phyloP scores from a whole-genome alignment of 129 eudicot species.

The Escallonia herrerae region DNA sequence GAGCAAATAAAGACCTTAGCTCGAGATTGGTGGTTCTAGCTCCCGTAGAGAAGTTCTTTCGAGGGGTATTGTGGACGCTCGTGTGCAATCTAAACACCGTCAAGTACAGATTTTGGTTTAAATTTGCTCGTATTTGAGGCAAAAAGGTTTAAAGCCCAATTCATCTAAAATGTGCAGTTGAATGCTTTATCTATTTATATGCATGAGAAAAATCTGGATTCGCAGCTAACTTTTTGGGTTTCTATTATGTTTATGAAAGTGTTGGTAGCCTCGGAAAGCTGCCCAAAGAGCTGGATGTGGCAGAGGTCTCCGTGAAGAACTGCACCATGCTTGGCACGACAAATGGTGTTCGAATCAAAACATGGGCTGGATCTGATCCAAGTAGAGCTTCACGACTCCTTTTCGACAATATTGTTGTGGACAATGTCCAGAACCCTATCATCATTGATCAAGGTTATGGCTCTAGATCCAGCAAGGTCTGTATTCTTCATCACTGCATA shows the following conservation, averaged over 20 bases:
- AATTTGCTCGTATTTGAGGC: too few species aligned
- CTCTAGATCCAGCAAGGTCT: constrained; percentile 12
- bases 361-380: constrained; percentile 36
- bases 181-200: too few species aligned
- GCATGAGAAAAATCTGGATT: too few species aligned
- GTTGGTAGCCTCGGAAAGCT: constrained; percentile 59
- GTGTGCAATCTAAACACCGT: too few species aligned
- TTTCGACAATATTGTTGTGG: constrained; percentile 36
- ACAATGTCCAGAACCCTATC: constrained; percentile 46
- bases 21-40: too few species aligned
- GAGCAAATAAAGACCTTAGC: too few species aligned
- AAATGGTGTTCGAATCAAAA: constrained; percentile 56
- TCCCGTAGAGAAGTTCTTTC: too few species aligned
- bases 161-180: too few species aligned
- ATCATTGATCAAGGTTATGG: constrained; percentile 58
- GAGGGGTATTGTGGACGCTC: too few species aligned
- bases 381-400: constrained; percentile 39
- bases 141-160: too few species aligned
- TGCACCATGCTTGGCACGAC: constrained; percentile 40
- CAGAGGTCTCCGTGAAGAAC: constrained; percentile 36
- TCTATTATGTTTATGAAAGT: constrained; percentile 14
- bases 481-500: not conserved
- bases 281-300: constrained; percentile 37
- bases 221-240: not conserved
- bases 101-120: too few species aligned